Evolutionary conservation across 768 basidiomycete genomes (phyloP).

Genomic region (Lactifluus echinatus): DNA sequence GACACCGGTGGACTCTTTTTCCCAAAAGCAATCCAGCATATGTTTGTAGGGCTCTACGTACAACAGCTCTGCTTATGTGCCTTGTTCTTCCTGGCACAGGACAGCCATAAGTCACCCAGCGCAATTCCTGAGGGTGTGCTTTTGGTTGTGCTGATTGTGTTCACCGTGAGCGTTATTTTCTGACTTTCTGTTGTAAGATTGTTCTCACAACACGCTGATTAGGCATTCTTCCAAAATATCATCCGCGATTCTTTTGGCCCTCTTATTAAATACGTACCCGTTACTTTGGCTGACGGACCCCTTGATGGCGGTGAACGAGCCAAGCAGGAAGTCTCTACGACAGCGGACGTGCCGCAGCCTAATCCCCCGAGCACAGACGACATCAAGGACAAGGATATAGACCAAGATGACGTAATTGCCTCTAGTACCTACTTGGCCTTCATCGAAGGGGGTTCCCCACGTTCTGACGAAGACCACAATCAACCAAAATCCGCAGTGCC

Average conservation of each 20-base stretch:
- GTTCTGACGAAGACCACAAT: neutral
- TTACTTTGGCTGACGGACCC: constrained; percentile 67
- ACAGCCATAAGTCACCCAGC: constrained; percentile 42
- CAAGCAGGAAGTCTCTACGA: neutral
- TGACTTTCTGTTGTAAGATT: neutral
- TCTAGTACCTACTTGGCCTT: neutral
- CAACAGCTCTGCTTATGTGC: constrained; percentile 79
- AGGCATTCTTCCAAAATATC: constrained; percentile 67
- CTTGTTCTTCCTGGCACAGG: constrained; percentile 80
- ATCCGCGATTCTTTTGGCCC: constrained; percentile 77
- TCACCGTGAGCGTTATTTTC: constrained; percentile 58
- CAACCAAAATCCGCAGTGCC: neutral
- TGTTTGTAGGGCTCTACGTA: constrained; percentile 92
- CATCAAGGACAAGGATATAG: neutral
- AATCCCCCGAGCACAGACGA: neutral
- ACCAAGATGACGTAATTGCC: constrained; percentile 1
- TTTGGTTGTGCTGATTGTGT: constrained; percentile 75
- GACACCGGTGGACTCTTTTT: constrained; percentile 95
- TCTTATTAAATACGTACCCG: constrained; percentile 64
- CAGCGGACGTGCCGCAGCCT: neutral
- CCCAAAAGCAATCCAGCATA: constrained; percentile 86
- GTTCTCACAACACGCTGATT: constrained; percentile 1
- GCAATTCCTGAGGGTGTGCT: constrained; percentile 69
- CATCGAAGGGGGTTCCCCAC: neutral
- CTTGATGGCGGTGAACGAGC: constrained; percentile 25